These are phyloP conservation scores for Botrytis pseudocinerea DNA, from an alignment of 2,329 filamentous ascomycete species.

Conservation along the genomic window DNA sequence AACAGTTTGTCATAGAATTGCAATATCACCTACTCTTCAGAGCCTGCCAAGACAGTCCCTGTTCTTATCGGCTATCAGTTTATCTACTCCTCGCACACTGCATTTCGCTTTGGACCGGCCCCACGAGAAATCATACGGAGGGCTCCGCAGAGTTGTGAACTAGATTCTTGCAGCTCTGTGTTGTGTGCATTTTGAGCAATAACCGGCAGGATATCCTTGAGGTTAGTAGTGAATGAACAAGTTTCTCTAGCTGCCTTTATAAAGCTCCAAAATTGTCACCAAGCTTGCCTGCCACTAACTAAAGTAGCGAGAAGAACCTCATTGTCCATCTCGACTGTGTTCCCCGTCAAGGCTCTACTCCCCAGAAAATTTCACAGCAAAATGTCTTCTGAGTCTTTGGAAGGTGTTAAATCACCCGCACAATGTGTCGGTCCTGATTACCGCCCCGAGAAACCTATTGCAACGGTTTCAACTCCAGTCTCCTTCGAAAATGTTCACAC, in stretches of 20 bases:
- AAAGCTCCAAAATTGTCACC: neutral
- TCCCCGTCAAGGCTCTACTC: neutral
- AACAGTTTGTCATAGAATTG: constrained; percentile 14
- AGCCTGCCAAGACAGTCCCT: constrained; percentile 14
- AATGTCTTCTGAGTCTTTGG: constrained; percentile 15
- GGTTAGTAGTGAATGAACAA: constrained; percentile 18
- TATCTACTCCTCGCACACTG: constrained; percentile 20
- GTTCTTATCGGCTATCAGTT: constrained; percentile 17
- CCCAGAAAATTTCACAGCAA: neutral
- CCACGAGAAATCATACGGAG: constrained; percentile 16
- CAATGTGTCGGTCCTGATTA: constrained; percentile 81
- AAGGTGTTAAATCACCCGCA: constrained; percentile 19
- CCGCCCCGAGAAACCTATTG: constrained; percentile 74
- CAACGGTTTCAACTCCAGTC: constrained; percentile 84
- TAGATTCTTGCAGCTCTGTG: constrained; percentile 17
- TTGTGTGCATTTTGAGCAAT: neutral
- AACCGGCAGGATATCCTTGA: constrained; percentile 2
- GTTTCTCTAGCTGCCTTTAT: neutral
- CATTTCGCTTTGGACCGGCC: constrained; percentile 19
- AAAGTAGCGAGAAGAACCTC: constrained; percentile 8
- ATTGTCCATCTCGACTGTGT: constrained; percentile 1
- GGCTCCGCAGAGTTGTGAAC: constrained; percentile 16
- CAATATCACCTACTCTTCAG: constrained; percentile 13
- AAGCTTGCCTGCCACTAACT: neutral
- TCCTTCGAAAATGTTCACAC: constrained; percentile 85